Base-by-base conservation (phyloP, 2,329 filamentous ascomycete genomes). In the Huntiella abstrusa region DNA sequence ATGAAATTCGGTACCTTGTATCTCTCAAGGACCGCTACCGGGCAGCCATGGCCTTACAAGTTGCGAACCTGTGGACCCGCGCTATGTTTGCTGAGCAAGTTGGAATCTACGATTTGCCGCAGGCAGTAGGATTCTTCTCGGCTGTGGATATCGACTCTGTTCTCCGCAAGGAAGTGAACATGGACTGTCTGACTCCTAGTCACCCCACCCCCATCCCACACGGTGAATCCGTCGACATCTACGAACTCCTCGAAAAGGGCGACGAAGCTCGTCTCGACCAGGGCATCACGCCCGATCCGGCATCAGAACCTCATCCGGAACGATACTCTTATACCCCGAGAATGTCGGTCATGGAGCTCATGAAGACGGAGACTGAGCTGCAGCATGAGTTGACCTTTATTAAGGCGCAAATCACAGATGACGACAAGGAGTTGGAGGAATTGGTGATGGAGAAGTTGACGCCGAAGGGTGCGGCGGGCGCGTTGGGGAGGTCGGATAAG, bases 21-120 rank as follows among this genome's bases (percentile, higher is more conserved):
- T 80, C 79, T 56, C 72, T 87, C 2, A 68, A 82, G 50, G 86
- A 98, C 62, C 83, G 80, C 55, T 98, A 96, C 57, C 75, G 82
- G 36, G 78, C 83, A 2, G 88, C 88, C 8, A 82, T 98, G 77
- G 91, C 92, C 1, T 67, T 98, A 10, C 91, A 98, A 60, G 72
- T 98, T 5, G 78, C 87, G 49, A 98, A 98, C 57, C 62, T 98
- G 15, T 98, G 91, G 91, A 98, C 92, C 0, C 73, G 91, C 43
- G 87, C 87, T 52, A 95, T 98, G 83, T 98, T 98, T 60, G 76
- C 83, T 0, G 86, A 98, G 61, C 91, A 98, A 62, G 83, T 95
- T 56, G 91, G 91, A 50, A 98, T 98, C 55, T 70, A 93, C 52
- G 91, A 98, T 56, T 71, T 98, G 7, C 91, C 92, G 0, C 91